phyloP scores from a whole-genome alignment of 176 grass and related monocot species.

The Pontederia crassipes region DNA sequence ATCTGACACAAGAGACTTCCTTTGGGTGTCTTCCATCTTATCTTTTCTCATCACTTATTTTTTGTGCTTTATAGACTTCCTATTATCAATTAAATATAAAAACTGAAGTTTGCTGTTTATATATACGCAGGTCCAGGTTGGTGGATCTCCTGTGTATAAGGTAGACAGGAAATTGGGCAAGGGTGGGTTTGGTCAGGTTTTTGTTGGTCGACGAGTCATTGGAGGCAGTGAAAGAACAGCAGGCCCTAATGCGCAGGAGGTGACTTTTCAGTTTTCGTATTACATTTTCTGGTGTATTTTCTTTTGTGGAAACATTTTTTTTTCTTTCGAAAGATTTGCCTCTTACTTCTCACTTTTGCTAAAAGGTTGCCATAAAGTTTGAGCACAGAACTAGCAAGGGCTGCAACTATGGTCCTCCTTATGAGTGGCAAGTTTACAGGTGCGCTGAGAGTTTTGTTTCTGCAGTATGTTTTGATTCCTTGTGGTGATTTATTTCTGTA shows the following conservation, averaged over 20 bases:
- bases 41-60: not conserved
- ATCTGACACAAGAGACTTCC: no score
- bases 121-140: slow-evolving; percentile 63
- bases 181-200: slow-evolving; percentile 88
- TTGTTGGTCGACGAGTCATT: slow-evolving; percentile 54
- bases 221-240: slow-evolving; percentile 35
- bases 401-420: slow-evolving; percentile 71
- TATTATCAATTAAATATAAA: not conserved
- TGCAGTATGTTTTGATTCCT: not conserved
- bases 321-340: not conserved
- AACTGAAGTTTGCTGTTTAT: not conserved
- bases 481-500: not conserved
- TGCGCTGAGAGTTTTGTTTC: slow-evolving; percentile 19
- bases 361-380: slow-evolving; percentile 85
- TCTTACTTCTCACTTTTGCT: not conserved
- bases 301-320: not conserved
- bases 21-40: no score
- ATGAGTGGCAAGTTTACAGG: slow-evolving; percentile 89
- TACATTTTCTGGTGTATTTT: not conserved
- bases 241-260: slow-evolving; percentile 55
- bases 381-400: slow-evolving; percentile 84
- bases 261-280: slow-evolving; percentile 8
- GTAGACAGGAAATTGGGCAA: slow-evolving; percentile 85
- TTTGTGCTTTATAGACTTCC: not conserved
- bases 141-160: slow-evolving; percentile 68